Evolutionary conservation across 805 yeast species (phyloP).

Genomic region (Brettanomyces naardenensis): DNA sequence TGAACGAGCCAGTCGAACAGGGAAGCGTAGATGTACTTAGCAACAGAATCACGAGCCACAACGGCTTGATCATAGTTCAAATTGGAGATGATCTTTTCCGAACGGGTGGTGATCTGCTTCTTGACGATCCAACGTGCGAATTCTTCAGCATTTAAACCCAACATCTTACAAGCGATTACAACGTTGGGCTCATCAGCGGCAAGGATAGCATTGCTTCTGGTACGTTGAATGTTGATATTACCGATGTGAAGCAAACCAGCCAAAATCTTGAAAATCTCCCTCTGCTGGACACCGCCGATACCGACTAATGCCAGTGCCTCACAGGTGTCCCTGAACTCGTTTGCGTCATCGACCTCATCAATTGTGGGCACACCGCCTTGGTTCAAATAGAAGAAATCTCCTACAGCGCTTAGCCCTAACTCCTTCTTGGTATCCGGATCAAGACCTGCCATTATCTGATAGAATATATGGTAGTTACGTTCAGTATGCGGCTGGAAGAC

Average conservation of each 20-base stretch:
- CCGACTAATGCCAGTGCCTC: slow-evolving; percentile 80
- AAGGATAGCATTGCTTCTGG: slow-evolving; percentile 75
- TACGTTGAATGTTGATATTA: slow-evolving; percentile 78
- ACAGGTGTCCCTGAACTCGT: slow-evolving; percentile 68
- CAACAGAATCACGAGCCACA: slow-evolving; percentile 95
- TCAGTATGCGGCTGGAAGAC: slow-evolving; percentile 90
- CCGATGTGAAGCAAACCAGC: slow-evolving; percentile 92
- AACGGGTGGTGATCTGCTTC: slow-evolving; percentile 86
- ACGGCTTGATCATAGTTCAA: slow-evolving; percentile 75
- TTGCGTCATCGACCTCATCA: slow-evolving; percentile 72
- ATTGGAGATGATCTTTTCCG: slow-evolving; percentile 83
- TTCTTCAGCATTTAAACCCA: slow-evolving; percentile 65
- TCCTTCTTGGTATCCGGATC: slow-evolving; percentile 43
- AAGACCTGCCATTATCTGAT: slow-evolving; percentile 78
- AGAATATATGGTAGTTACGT: slow-evolving; percentile 91
- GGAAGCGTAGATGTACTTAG: slow-evolving; percentile 88
- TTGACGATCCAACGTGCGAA: slow-evolving; percentile 91
- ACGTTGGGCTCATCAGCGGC: slow-evolving; percentile 83
- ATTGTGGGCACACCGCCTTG: slow-evolving; percentile 77
- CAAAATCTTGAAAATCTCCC: slow-evolving; percentile 64
- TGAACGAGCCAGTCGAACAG: slow-evolving; percentile 93
- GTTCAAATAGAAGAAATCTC: slow-evolving; percentile 72
- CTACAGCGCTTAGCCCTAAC: slow-evolving; percentile 55
- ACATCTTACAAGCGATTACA: slow-evolving; percentile 71
- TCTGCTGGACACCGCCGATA: slow-evolving; percentile 48